Conservation (phyloP, 1,139 yeast species). For the Suhomyces guaymorum region DNA sequence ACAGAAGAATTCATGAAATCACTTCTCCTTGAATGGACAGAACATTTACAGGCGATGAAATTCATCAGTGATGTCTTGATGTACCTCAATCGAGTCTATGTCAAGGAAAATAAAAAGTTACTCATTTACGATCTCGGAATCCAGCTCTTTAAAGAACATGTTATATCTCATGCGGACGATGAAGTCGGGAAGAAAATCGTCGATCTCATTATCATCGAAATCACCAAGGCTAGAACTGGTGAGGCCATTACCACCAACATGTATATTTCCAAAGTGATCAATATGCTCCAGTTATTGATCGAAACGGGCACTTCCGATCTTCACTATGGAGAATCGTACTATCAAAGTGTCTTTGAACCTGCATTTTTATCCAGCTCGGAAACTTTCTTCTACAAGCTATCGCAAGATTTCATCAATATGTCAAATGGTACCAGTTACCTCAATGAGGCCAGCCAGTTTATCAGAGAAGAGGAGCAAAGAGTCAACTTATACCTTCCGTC, state of each 20-base stretch:
- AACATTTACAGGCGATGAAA: constrained; percentile 72
- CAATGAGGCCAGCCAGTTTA: constrained; percentile 51
- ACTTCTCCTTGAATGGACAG: constrained; percentile 66
- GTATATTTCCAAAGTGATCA: constrained; percentile 59
- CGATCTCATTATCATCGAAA: constrained; percentile 54
- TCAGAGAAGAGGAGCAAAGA: constrained; percentile 60
- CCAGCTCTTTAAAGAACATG: constrained; percentile 45
- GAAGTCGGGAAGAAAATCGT: constrained; percentile 56
- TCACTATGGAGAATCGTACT: constrained; percentile 53
- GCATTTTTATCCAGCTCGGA: constrained; percentile 56
- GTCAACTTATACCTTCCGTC: constrained; percentile 56
- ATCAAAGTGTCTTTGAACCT: constrained; percentile 68
- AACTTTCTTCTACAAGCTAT: constrained; percentile 52
- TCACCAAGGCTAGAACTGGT: constrained; percentile 62
- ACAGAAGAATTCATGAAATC: constrained; percentile 46
- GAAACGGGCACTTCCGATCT: constrained; percentile 40
- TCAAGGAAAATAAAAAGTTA: constrained; percentile 67
- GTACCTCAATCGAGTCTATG: constrained; percentile 85
- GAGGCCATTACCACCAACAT: constrained; percentile 57
- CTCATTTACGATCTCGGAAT: constrained; percentile 77
- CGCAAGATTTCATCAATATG: constrained; percentile 44
- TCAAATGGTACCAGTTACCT: constrained; percentile 54
- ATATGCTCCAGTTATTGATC: constrained; percentile 63
- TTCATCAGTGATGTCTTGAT: constrained; percentile 83
- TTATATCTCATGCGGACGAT: constrained; percentile 43